Conservation (phyloP, 306 rosid genomes). For the Senna siamea region DNA sequence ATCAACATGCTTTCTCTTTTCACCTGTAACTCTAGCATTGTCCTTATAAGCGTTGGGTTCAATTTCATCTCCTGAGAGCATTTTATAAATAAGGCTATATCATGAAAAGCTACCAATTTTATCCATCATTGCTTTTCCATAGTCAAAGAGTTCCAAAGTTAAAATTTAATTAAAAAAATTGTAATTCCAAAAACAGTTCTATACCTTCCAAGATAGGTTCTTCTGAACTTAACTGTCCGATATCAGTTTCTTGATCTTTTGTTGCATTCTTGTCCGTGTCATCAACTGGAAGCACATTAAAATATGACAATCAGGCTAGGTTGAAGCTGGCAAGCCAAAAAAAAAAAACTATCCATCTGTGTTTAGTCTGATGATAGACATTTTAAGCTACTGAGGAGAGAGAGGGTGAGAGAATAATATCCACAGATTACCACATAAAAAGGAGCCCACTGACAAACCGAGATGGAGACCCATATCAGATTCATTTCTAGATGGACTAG, state of each 20-base stretch:
- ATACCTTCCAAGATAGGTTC: conserved; percentile 53
- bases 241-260: conserved; percentile 50
- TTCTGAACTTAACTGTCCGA: conserved; percentile 43
- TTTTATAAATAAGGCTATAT: conserved; percentile 41
- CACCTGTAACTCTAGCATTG: conserved; percentile 47
- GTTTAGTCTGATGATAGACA: conserved; percentile 29
- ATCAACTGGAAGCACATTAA: conserved; percentile 57
- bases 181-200: conserved; percentile 37
- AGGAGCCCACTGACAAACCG: conserved; percentile 73
- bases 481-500: conserved; percentile 53
- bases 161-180: conserved; percentile 28
- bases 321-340: conserved; percentile 24
- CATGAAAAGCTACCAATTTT: conserved; percentile 33
- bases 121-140: conserved; percentile 25
- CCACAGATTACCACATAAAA: conserved; percentile 63
- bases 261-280: conserved; percentile 42
- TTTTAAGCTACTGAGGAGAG: conserved; percentile 19
- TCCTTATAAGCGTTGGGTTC: conserved; percentile 50
- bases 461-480: conserved; percentile 70
- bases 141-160: conserved; percentile 25
- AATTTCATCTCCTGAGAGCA: conserved; percentile 61
- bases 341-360: neutral
- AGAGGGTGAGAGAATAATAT: neutral
- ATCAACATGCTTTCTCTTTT: conserved; percentile 71
- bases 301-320: conserved; percentile 40